Conservation (phyloP, 1,284 basidiomycete genomes). For the Trichosporon sp. region DNA sequence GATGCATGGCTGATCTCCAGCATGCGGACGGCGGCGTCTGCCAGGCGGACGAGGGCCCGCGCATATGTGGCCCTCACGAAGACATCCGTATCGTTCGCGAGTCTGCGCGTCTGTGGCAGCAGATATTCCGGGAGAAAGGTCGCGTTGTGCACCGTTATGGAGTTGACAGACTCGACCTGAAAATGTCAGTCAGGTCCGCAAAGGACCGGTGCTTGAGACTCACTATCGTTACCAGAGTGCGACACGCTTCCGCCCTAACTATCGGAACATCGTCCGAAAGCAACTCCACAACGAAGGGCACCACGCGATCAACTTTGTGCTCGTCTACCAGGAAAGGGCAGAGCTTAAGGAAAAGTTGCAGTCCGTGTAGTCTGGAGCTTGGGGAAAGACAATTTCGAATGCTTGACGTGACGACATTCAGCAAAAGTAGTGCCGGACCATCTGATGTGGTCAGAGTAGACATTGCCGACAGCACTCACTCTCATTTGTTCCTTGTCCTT, state of each 20-base stretch:
- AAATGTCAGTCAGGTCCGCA: background rate
- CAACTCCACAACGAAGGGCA: slow-evolving; percentile 86
- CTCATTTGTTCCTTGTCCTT: slow-evolving; percentile 24
- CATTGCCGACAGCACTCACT: slow-evolving; percentile 20
- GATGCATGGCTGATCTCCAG: slow-evolving; percentile 89
- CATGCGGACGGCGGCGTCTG: slow-evolving; percentile 64
- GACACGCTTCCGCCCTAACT: slow-evolving; percentile 72
- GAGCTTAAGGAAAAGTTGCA: slow-evolving; percentile 83
- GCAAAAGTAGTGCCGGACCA: slow-evolving; percentile 69
- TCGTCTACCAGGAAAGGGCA: slow-evolving; percentile 83
- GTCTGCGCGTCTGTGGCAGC: slow-evolving; percentile 77
- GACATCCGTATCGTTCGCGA: slow-evolving; percentile 75
- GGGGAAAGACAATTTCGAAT: slow-evolving; percentile 83
- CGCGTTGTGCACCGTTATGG: slow-evolving; percentile 82
- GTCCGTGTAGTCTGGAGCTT: slow-evolving; percentile 73
- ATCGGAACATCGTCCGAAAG: slow-evolving; percentile 75
- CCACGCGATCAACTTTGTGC: slow-evolving; percentile 86
- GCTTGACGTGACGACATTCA: slow-evolving; percentile 82
- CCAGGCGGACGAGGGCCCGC: slow-evolving; percentile 74
- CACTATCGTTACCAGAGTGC: slow-evolving; percentile 78
- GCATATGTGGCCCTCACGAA: slow-evolving; percentile 88
- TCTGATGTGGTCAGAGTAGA: slow-evolving; percentile 50
- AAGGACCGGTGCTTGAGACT: background rate
- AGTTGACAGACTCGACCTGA: slow-evolving; percentile 75
- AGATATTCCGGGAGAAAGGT: slow-evolving; percentile 89